Evolutionary conservation across 768 basidiomycete genomes (phyloP).

Genomic region (Suillus subluteus): DNA sequence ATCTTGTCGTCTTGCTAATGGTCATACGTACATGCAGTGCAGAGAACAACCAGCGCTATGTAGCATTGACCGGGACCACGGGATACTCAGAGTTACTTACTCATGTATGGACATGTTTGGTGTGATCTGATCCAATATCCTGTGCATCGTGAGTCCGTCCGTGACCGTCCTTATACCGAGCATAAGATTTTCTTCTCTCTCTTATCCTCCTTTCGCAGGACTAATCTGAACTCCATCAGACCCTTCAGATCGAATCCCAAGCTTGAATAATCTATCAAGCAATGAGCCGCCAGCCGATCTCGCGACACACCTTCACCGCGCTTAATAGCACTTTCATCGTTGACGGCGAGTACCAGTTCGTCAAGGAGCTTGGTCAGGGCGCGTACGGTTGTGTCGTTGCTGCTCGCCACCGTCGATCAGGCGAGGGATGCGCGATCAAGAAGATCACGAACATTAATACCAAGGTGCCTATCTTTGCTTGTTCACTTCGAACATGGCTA

Average conservation of each 20-base stretch:
- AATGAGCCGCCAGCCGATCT: slow-evolving; percentile 38
- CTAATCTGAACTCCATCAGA: background rate
- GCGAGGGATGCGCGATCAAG: slow-evolving; percentile 93
- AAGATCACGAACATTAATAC: slow-evolving; percentile 95
- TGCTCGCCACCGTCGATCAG: slow-evolving; percentile 80
- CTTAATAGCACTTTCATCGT: slow-evolving; percentile 88
- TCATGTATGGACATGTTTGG: slow-evolving; percentile 34
- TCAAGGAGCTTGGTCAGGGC: slow-evolving; percentile 96
- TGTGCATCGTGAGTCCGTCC: background rate
- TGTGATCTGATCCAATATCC: slow-evolving; percentile 29
- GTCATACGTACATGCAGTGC: background rate
- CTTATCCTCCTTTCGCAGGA: background rate
- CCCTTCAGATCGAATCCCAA: background rate
- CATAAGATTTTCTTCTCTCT: background rate
- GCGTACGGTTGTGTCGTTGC: slow-evolving; percentile 93
- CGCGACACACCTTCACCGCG: slow-evolving; percentile 78
- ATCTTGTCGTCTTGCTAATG: too few relatives aligned
- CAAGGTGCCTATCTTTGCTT: slow-evolving; percentile 53
- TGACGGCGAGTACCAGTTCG: slow-evolving; percentile 88
- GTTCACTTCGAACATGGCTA: slow-evolving; percentile 15
- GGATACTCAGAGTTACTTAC: too few relatives aligned
- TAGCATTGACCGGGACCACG: background rate
- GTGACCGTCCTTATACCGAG: background rate
- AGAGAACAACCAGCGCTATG: background rate
- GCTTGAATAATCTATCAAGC: background rate